Evolutionary conservation across 768 basidiomycete species (phyloP).

Genomic region (Lactifluus subvellereus): DNA sequence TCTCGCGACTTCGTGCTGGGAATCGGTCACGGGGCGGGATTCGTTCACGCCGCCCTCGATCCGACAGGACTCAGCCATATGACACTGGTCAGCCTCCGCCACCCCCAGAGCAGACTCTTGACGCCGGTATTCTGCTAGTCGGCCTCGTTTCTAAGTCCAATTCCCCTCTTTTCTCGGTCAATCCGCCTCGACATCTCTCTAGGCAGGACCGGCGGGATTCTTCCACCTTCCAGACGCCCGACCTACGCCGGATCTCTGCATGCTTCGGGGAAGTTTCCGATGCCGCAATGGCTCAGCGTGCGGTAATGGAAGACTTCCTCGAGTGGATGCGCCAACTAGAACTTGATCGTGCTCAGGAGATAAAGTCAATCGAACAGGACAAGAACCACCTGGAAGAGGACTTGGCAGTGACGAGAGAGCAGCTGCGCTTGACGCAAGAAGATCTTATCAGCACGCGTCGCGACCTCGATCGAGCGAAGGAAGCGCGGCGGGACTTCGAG

Average conservation of each 20-base stretch:
- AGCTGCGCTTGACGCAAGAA: background rate
- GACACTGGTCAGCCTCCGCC: conserved; percentile 6
- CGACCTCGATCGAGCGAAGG: background rate
- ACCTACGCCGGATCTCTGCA: background rate
- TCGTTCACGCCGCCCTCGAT: background rate
- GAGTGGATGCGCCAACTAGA: background rate
- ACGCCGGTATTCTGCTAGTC: too few species aligned
- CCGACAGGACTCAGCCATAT: background rate
- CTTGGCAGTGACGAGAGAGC: background rate
- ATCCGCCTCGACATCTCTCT: background rate
- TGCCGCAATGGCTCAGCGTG: background rate
- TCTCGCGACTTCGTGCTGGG: background rate
- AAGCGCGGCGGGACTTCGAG: background rate
- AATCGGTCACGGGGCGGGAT: background rate
- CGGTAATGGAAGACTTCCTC: background rate
- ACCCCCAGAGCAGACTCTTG: too few species aligned
- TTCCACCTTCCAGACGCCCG: background rate
- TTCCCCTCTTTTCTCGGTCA: too few species aligned
- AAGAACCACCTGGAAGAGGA: background rate
- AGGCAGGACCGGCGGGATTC: background rate
- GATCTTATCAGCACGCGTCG: background rate
- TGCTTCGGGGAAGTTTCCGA: background rate
- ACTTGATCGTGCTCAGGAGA: background rate
- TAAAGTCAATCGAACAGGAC: background rate
- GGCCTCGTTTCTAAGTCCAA: too few species aligned